Conservation (phyloP, 768 basidiomycete genomes). For the Suillus bovinus region DNA sequence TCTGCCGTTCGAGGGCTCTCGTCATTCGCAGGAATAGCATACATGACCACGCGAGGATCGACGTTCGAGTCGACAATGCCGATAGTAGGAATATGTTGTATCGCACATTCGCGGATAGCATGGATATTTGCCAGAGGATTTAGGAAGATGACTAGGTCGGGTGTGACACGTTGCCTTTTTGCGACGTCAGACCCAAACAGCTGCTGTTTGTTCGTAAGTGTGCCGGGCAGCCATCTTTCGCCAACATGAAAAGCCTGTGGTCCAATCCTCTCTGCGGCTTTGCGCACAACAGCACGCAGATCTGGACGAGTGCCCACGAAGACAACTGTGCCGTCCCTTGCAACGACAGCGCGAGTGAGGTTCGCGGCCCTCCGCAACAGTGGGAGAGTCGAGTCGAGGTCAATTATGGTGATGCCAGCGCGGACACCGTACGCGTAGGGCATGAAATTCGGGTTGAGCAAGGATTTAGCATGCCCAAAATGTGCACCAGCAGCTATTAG, state of each 20-base stretch:
- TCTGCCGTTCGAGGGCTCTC: constrained; percentile 92
- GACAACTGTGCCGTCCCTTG: constrained; percentile 79
- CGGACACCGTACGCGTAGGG: constrained; percentile 94
- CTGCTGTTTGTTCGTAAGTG: constrained; percentile 82
- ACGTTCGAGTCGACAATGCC: constrained; percentile 94
- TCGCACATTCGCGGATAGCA: constrained; percentile 89
- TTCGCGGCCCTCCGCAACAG: constrained; percentile 89
- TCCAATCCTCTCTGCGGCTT: constrained; percentile 79
- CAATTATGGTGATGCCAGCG: constrained; percentile 88
- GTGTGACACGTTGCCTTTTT: constrained; percentile 56
- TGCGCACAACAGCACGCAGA: constrained; percentile 69
- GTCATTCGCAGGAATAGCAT: constrained; percentile 98
- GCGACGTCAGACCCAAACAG: constrained; percentile 65
- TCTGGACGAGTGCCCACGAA: constrained; percentile 90
- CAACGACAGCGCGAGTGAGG: constrained; percentile 79
- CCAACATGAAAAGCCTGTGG: constrained; percentile 82
- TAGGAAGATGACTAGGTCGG: constrained; percentile 89
- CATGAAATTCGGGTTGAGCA: constrained; percentile 87
- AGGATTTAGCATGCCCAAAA: constrained; percentile 81
- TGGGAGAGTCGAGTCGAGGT: constrained; percentile 91
- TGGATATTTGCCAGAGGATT: constrained; percentile 85
- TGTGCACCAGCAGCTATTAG: constrained; percentile 93
- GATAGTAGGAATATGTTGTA: constrained; percentile 88
- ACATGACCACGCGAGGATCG: constrained; percentile 96
- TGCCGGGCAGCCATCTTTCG: constrained; percentile 94